Evolutionary conservation across 305 asterid genomes (phyloP).

Genomic region (Ilex paraguariensis): DNA sequence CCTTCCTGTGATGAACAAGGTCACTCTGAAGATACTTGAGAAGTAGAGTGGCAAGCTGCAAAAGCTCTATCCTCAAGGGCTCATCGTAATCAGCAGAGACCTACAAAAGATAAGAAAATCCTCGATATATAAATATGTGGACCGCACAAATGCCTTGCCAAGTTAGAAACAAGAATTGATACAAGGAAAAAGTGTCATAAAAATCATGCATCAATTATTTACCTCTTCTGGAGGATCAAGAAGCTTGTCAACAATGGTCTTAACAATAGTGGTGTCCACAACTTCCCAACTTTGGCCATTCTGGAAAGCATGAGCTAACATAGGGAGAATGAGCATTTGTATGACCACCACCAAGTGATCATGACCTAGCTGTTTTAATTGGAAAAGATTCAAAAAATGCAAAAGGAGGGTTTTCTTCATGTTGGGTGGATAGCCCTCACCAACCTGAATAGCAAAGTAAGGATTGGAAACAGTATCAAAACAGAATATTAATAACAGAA

Average conservation of each 20-base stretch:
- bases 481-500: slow-evolving; percentile 1
- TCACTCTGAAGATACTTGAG: slow-evolving; percentile 97
- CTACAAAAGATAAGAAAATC: slow-evolving; percentile 30
- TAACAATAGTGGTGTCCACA: slow-evolving; percentile 77
- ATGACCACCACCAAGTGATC: slow-evolving; percentile 96
- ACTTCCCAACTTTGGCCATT: slow-evolving; percentile 99
- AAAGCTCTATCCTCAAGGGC: slow-evolving; percentile 98
- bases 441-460: slow-evolving; percentile 52
- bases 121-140: neutral
- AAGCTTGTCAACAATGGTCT: slow-evolving; percentile 92
- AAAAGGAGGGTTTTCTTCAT: slow-evolving; percentile 87
- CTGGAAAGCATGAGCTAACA: slow-evolving; percentile 97
- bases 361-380: slow-evolving; percentile 76
- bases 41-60: slow-evolving; percentile 97
- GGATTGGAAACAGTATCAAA: slow-evolving; percentile 7
- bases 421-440: slow-evolving; percentile 91
- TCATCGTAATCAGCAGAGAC: slow-evolving; percentile 95
- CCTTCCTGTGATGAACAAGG: slow-evolving; percentile 96
- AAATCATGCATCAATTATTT: slow-evolving; percentile 8
- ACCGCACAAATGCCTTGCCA: too few species aligned
- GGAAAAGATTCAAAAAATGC: slow-evolving; percentile 88
- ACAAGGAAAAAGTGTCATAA: too few species aligned
- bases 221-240: slow-evolving; percentile 99
- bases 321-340: slow-evolving; percentile 99
- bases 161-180: too few species aligned